Base-by-base conservation (phyloP, 345 rosid species). In the Eucalyptus grandis region DNA sequence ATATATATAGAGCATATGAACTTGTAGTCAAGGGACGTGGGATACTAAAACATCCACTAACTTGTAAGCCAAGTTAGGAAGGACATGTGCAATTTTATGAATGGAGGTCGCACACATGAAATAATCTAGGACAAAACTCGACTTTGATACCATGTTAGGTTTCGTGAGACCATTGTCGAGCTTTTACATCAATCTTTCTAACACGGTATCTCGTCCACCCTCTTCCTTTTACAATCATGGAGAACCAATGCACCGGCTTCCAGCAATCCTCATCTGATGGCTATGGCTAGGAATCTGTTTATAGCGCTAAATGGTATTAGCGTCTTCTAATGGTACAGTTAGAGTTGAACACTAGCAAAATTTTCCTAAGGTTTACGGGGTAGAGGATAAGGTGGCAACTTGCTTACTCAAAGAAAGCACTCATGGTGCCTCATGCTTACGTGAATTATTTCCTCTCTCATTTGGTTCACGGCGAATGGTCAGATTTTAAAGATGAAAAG, bases 111-210 rank as follows among this genome's bases (percentile, higher is more conserved):
- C 24, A 17, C 7, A 72, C 44, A 2, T 0, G 4, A 72, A 72
- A 72, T 17, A 17, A 34, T 4, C 0, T 34, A 6, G 7, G 13
- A 6, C 22, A 17, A 0, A 72, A 34, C 26, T 1, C 1, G 24
- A 0, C 13, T 72, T 1, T 10, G 1, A 21, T 17, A 34, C 2
- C 13, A 5, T 34, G 8, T 72, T 17, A 72, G 2, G 3, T 19
- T 34, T 72, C 3, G 2, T 72, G 7, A 19, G 26, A 72, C 3
- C 7, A 37, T 2, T 5, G 1, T 2, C 2, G 1, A 17, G 2
- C 4, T 69, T 72, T 37, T 72, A 17, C 1, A 7, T 17, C 0
- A 1, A 0, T 17, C 13, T 34, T 72, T 34, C 13, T 34, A 17
- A 17, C 44, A 17, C 2, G 44, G 2, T 19, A 37, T 34, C 24